A percentile compares a stretch with the other conserved stretches of the same genome.
Conservation (phyloP, 2,329 filamentous ascomycete genomes). For the Microthyrium microscopicum region DNA sequence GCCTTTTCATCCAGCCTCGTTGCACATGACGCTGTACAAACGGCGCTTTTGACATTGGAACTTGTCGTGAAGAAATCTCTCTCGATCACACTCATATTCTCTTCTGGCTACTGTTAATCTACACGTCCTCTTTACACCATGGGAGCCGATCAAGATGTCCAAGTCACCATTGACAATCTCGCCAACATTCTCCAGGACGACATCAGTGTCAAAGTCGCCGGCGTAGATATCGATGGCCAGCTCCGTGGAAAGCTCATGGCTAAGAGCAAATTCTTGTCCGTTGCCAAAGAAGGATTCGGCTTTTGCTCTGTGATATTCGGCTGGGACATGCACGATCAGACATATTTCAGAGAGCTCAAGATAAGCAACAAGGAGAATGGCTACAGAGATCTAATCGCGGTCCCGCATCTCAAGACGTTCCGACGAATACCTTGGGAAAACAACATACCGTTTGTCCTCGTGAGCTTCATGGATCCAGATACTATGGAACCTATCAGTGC, state of each 20-base stretch:
- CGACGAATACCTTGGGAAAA: slow-evolving; percentile 83
- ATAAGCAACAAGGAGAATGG: slow-evolving; percentile 86
- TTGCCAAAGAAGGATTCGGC: slow-evolving; percentile 67
- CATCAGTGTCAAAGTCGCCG: slow-evolving; percentile 69
- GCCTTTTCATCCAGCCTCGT: too few species aligned
- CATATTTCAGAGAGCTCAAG: slow-evolving; percentile 68
- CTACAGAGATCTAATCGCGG: slow-evolving; percentile 69
- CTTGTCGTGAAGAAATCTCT: too few species aligned
- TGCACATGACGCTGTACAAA: too few species aligned
- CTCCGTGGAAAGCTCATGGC: slow-evolving; percentile 81
- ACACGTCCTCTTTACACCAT: too few species aligned
- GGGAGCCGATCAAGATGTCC: slow-evolving; percentile 7
- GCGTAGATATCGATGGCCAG: slow-evolving; percentile 73
- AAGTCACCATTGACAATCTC: slow-evolving; percentile 47
- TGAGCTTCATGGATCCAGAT: slow-evolving; percentile 72
- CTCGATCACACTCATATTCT: too few species aligned
- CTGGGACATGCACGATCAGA: slow-evolving; percentile 94
- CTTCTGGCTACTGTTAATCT: too few species aligned
- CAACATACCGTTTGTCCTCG: slow-evolving; percentile 68
- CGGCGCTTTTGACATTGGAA: too few species aligned
- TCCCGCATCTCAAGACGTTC: slow-evolving; percentile 63
- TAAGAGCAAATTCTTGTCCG: slow-evolving; percentile 80
- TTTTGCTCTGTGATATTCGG: slow-evolving; percentile 92
- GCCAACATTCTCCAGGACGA: slow-evolving; percentile 53
- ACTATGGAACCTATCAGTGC: slow-evolving; percentile 54